Evolutionary conservation across 2,329 filamentous ascomycete species (phyloP).

Genomic region (Alternaria ethzedia): DNA sequence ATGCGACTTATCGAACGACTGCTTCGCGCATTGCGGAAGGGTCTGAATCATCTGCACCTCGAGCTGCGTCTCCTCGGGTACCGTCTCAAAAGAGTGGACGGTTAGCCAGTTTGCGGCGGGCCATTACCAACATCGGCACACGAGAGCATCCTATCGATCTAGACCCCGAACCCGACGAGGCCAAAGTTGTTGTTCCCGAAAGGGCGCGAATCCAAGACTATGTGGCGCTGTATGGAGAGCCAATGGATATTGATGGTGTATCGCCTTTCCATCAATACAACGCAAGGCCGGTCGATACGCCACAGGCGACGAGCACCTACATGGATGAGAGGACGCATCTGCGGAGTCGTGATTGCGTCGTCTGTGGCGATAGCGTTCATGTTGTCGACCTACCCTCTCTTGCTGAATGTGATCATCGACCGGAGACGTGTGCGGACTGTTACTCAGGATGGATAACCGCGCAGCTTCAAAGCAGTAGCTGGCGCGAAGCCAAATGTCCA

Average conservation of each 20-base stretch:
- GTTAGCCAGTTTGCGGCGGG: neutral
- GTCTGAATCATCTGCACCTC: neutral
- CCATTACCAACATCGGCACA: constrained; percentile 3
- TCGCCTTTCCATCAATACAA: neutral
- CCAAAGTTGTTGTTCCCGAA: neutral
- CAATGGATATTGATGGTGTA: constrained; percentile 1
- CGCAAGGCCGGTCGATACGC: neutral
- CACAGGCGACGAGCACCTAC: constrained; percentile 5
- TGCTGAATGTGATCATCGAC: constrained; percentile 41
- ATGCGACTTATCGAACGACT: neutral
- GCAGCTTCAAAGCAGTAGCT: constrained; percentile 47
- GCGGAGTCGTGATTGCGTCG: constrained; percentile 24
- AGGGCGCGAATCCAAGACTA: neutral
- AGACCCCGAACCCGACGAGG: constrained; percentile 6
- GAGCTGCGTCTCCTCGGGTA: neutral
- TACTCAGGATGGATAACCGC: constrained; percentile 48
- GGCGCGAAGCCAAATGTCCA: constrained; percentile 60
- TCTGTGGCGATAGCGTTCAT: constrained; percentile 25
- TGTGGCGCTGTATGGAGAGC: neutral
- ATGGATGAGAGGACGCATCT: neutral
- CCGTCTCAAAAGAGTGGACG: neutral
- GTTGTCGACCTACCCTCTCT: constrained; percentile 30
- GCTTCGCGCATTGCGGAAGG: neutral
- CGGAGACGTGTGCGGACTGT: constrained; percentile 46
- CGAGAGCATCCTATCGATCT: constrained; percentile 14